Evolutionary conservation across 495 filamentous ascomycete species (phyloP), one percentile per base, ranked within the genome.

Genomic region (Tuber indicum): DNA sequence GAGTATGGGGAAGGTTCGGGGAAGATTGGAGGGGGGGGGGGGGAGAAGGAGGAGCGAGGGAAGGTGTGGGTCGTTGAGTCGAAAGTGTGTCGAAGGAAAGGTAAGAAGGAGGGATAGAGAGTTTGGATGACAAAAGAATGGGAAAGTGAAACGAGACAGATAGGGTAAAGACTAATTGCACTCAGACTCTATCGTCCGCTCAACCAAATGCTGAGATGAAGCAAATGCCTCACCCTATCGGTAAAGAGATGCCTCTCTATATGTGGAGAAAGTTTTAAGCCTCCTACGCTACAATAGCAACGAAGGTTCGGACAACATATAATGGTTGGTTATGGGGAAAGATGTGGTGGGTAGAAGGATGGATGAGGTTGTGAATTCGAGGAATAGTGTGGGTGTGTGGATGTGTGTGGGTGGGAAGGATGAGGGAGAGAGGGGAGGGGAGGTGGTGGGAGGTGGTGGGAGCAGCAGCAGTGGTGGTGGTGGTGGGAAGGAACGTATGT

Each of bases 271-370:
- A 66, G 26, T 36, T 66, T 36, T 66, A 62, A 62, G 58, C 58
- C 58, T 62, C 58, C 58, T n/a, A 62, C 23, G 58, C 58, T 62
- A 62, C 58, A 32, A 62, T 32, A 62, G 58, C 58, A 62, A 62
- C 58, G 26, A 62, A 62, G 75, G 75, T 69, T 71, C 69, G 72
- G 73, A 79, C 45, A 74, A 75, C 46, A 66, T 62, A 80, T 72
- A 49, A 73, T 74, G 71, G 71, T 36, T 71, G 36, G 71, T 42
- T 71, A 74, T 36, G 73, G 7, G 39, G 76, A 52, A 52, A 71
- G 66, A 72, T 52, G 74, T 76, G 46, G 74, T 71, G 62, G 52
- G 52, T 43, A 46, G 74, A 62, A 70, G 46, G 43, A 75, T 46
- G 23, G 42, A 69, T 32, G 12, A 62, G 26, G 58, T 32, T 32